phyloP scores from a whole-genome alignment of 2,329 filamentous ascomycete genomes.

The Ascochyta fabae region DNA sequence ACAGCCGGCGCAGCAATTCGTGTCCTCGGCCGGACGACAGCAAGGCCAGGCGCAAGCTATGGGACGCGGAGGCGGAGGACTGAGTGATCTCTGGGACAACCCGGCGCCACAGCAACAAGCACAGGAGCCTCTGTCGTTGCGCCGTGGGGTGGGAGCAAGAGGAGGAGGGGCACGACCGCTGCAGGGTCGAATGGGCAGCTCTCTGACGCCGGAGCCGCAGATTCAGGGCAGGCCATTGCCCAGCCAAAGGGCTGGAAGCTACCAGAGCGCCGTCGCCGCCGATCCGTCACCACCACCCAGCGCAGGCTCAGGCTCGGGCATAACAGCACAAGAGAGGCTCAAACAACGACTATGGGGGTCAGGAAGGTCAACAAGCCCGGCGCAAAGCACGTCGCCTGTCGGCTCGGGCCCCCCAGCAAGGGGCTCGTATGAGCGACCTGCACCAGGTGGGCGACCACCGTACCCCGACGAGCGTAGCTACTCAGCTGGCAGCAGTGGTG shows the following conservation, averaged over 20 bases:
- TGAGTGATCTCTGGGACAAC: conserved; percentile 67
- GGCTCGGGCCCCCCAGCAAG: conserved; percentile 28
- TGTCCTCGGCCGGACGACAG: conserved; percentile 53
- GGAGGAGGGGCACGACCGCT: conserved; percentile 44
- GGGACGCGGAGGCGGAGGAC: conserved; percentile 50
- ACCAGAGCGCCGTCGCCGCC: conserved; percentile 63
- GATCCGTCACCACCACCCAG: conserved; percentile 49
- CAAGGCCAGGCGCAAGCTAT: conserved; percentile 34
- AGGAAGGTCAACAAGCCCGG: conserved; percentile 64
- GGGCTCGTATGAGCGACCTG: conserved; percentile 38
- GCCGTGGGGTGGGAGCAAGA: conserved; percentile 52
- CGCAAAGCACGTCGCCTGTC: conserved; percentile 37
- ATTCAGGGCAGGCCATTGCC: conserved; percentile 66
- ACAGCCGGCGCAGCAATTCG: conserved; percentile 60
- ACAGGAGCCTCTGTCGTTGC: conserved; percentile 52
- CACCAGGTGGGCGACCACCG: conserved; percentile 29
- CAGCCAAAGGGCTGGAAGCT: conserved; percentile 76
- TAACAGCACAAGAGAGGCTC: conserved; percentile 79
- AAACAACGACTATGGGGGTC: conserved; percentile 81
- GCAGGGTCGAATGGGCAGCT: conserved; percentile 41
- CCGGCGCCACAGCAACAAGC: conserved; percentile 48
- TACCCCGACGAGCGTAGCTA: conserved; percentile 46
- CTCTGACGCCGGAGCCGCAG: conserved; percentile 43
- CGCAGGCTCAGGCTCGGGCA: conserved; percentile 50
- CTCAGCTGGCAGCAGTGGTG: conserved; percentile 31